These are phyloP conservation scores for Cordyceps pruinosa DNA, from an alignment of 2,329 filamentous ascomycete genomes.

Conservation along the genomic window DNA sequence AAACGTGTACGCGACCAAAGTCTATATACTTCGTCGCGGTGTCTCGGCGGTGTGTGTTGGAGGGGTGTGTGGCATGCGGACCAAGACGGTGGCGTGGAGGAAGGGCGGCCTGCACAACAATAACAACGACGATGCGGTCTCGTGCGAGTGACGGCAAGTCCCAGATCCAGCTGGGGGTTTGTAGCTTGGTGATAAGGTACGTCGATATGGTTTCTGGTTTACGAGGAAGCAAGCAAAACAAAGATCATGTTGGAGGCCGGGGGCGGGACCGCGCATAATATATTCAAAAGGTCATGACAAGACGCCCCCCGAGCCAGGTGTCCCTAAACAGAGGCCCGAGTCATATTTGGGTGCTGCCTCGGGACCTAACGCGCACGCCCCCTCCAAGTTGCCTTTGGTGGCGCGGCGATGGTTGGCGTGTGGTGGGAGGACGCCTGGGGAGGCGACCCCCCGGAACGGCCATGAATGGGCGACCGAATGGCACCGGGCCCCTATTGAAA, in stretches of 20 bases:
- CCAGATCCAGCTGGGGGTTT: slow-evolving; percentile 7
- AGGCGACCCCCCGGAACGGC: slow-evolving; percentile 6
- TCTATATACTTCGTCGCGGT: neutral
- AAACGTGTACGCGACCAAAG: neutral
- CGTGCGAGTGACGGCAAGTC: neutral
- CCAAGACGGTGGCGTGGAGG: neutral
- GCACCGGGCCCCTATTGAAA: neutral
- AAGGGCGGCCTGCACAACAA: neutral
- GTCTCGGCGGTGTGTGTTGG: neutral
- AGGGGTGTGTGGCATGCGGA: neutral
- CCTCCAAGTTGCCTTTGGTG: slow-evolving; percentile 1
- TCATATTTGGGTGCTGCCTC: slow-evolving; percentile 10
- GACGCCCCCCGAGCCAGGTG: neutral
- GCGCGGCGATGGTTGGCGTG: neutral
- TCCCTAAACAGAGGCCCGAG: slow-evolving; percentile 6
- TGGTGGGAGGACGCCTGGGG: neutral
- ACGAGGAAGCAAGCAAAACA: neutral
- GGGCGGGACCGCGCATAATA: slow-evolving; percentile 6
- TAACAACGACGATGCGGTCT: neutral
- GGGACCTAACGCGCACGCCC: slow-evolving; percentile 9
- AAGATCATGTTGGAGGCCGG: neutral
- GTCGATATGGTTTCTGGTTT: neutral
- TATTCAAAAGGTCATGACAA: neutral
- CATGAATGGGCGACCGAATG: neutral
- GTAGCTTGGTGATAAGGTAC: neutral